phyloP scores from a whole-genome alignment of 2,329 filamentous ascomycete genomes.

The Hypoxylon sp. region DNA sequence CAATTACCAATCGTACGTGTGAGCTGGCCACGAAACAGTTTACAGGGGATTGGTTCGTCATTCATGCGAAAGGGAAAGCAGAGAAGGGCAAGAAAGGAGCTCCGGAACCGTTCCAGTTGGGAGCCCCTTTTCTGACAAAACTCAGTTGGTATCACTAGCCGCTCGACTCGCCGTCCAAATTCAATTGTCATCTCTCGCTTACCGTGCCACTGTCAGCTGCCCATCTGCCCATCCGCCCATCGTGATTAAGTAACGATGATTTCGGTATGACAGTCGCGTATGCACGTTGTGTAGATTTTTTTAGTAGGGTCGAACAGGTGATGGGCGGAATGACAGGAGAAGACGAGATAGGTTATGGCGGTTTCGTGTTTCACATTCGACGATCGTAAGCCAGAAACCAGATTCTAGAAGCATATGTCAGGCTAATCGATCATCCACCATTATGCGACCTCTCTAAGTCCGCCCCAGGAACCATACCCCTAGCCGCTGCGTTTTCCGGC shows the following conservation, averaged over 20 bases:
- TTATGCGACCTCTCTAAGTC: background rate
- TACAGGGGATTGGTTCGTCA: constrained; percentile 5
- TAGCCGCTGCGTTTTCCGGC: constrained; percentile 28
- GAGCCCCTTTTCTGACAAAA: constrained; percentile 27
- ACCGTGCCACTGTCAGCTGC: background rate
- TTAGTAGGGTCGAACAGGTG: background rate
- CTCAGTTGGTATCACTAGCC: constrained; percentile 41
- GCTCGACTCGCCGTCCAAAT: constrained; percentile 31
- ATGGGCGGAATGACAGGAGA: background rate
- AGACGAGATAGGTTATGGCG: background rate
- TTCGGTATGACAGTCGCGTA: background rate
- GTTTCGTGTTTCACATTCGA: background rate
- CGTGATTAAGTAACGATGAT: constrained; percentile 27
- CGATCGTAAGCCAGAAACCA: background rate
- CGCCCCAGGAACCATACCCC: constrained; percentile 7
- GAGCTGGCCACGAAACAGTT: constrained; percentile 8
- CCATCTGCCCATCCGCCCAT: constrained; percentile 2
- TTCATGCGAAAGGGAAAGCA: constrained; percentile 2
- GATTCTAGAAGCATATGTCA: background rate
- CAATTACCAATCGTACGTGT: constrained; percentile 5
- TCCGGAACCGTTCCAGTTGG: constrained; percentile 6
- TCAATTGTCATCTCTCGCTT: background rate
- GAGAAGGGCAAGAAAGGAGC: background rate
- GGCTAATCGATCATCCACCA: background rate
- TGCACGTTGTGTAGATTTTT: background rate